These are phyloP conservation scores for Monilinia fructicola DNA, from an alignment of 2,329 filamentous ascomycete genomes.

Conservation along the genomic window DNA sequence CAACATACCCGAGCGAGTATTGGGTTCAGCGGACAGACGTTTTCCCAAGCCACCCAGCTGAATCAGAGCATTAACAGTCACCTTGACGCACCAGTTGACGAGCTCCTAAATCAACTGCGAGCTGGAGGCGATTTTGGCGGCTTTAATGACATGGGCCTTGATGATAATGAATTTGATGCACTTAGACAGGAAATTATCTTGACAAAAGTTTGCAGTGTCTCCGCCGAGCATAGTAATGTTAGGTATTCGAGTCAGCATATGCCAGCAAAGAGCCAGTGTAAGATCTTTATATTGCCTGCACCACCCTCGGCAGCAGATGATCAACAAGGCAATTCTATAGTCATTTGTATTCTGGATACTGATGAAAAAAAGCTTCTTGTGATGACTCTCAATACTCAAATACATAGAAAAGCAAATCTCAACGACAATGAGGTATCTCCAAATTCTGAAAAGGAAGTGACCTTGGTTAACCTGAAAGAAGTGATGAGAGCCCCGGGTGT, in stretches of 20 bases:
- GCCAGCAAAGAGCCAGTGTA: slow-evolving; percentile 55
- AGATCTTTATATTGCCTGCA: slow-evolving; percentile 66
- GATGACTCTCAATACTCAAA: slow-evolving; percentile 58
- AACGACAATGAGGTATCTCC: slow-evolving; percentile 28
- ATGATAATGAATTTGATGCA: slow-evolving; percentile 70
- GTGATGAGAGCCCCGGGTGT: slow-evolving; percentile 59
- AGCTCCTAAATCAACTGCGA: slow-evolving; percentile 66
- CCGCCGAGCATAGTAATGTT: slow-evolving; percentile 60
- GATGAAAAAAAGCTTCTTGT: slow-evolving; percentile 67
- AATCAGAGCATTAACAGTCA: slow-evolving; percentile 58
- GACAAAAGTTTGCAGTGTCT: slow-evolving; percentile 66
- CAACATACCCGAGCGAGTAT: slow-evolving; percentile 61
- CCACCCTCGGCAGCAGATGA: slow-evolving; percentile 57
- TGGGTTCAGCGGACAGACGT: slow-evolving; percentile 34
- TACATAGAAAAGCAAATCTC: slow-evolving; percentile 29
- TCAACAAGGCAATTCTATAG: slow-evolving; percentile 53
- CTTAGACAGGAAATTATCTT: slow-evolving; percentile 71
- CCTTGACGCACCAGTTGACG: slow-evolving; percentile 67
- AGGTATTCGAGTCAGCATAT: slow-evolving; percentile 58
- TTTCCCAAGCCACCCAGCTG: slow-evolving; percentile 34
- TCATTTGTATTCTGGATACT: slow-evolving; percentile 69
- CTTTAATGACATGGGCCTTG: slow-evolving; percentile 69
- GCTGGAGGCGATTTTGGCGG: slow-evolving; percentile 63
- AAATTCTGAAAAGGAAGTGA: slow-evolving; percentile 40
- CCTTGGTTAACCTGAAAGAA: slow-evolving; percentile 35